Evolutionary conservation across 106 monocot species (phyloP).

Genomic region (Dactylorhiza incarnata): DNA sequence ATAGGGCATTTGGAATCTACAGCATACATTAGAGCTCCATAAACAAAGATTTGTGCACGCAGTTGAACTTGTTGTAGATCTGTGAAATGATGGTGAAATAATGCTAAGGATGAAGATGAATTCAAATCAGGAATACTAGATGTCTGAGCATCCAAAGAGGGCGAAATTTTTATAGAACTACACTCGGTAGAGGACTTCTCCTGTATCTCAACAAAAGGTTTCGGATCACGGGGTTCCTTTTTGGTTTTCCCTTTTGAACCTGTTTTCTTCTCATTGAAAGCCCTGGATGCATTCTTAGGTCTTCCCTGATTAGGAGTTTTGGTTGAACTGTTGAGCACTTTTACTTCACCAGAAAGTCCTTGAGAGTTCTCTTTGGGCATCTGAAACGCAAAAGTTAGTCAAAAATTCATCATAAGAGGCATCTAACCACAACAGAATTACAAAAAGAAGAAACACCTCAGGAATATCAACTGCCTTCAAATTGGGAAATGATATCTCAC

Average conservation of each 20-base stretch:
- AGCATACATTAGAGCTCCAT: slow-evolving; percentile 91
- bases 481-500: slow-evolving; percentile 35
- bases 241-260: slow-evolving; percentile 19
- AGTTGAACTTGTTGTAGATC: slow-evolving; percentile 87
- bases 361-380: slow-evolving; percentile 18
- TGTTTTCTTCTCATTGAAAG: slow-evolving; percentile 13
- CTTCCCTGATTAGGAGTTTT: slow-evolving; percentile 19
- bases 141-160: slow-evolving; percentile 26
- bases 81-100: slow-evolving; percentile 68
- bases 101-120: slow-evolving; percentile 25
- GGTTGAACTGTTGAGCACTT: neutral
- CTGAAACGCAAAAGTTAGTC: slow-evolving; percentile 1
- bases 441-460: slow-evolving; percentile 27
- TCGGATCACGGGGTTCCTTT: slow-evolving; percentile 25
- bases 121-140: slow-evolving; percentile 55
- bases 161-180: slow-evolving; percentile 18
- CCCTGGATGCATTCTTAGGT: slow-evolving; percentile 14
- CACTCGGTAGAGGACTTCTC: slow-evolving; percentile 16
- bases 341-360: slow-evolving; percentile 8
- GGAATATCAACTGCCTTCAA: slow-evolving; percentile 18
- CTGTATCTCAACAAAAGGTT: slow-evolving; percentile 22
- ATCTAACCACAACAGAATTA: neutral
- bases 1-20: neutral
- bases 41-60: slow-evolving; percentile 94
- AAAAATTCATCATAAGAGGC: neutral